Evolutionary conservation across 352 stramenopile genomes (phyloP), one percentile per base, ranked within the genome.

Genomic region (Globisporangium lucens): DNA sequence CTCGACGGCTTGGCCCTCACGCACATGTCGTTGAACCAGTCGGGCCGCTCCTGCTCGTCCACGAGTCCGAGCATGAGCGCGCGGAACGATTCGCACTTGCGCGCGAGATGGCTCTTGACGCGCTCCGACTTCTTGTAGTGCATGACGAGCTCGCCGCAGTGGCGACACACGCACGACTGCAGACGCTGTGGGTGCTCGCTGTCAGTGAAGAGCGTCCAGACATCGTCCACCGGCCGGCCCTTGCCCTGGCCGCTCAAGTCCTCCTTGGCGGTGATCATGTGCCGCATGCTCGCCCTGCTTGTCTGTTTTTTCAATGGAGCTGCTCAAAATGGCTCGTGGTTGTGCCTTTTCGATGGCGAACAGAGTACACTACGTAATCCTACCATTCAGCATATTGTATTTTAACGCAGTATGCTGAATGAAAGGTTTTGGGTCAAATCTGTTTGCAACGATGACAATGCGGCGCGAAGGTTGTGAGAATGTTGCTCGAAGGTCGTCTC

Each of bases 111-210:
- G 67, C 73, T 68, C 29, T 82, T 82, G 49, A 80, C 80, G 43
- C 85, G 78, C 47, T 77, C 80, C 72, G 77, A 89, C 76, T 89
- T 90, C 70, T 88, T 86, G 70, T 79, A 77, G 66, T 90, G 76
- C 9, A 67, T 67, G 6, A 89, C 70, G 1, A 69, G 57, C 38
- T 69, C 59, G 43, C 69, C 68, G 65, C 82, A 90, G 72, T 89
- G 82, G 46, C 80, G 80, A 49, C 82, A 90, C 46, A 72, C 59
- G 35, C 80, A 72, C 52, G 77, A 52, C 27, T 66, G 46, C 38
- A 70, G 52, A 56, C 87, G 85, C 71, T 88, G 82, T 7, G 82
- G 82, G 68, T 87, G 71, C 0, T 71, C 57, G 1, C 72, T 53
- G 2, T 73, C 69, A 38, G 82, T 87, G 65, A 90, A 87, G 58